Conservation (phyloP, 2,329 filamentous ascomycete species). For the Alternaria gaisen region DNA sequence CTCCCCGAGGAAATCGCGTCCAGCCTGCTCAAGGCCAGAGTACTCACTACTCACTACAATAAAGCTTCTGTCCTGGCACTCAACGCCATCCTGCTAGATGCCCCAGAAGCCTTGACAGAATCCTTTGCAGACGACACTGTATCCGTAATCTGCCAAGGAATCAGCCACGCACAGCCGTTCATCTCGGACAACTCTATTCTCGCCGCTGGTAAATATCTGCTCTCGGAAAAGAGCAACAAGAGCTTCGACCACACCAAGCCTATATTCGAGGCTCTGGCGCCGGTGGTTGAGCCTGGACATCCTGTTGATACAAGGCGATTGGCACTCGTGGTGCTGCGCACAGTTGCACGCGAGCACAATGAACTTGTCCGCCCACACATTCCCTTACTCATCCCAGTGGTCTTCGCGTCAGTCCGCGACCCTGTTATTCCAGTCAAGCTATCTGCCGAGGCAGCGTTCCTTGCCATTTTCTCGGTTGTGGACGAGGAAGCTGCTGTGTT, state of each 20-base stretch:
- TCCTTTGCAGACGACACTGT: conserved; percentile 77
- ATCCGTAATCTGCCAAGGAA: conserved; percentile 80
- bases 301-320: conserved; percentile 85
- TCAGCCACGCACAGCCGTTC: conserved; percentile 75
- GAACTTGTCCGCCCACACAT: conserved; percentile 85
- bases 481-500: conserved; percentile 87
- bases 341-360: conserved; percentile 79
- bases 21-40: conserved; percentile 71
- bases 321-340: conserved; percentile 86
- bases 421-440: conserved; percentile 94
- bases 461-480: conserved; percentile 88
- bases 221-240: conserved; percentile 71
- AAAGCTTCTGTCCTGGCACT: conserved; percentile 84
- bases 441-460: conserved; percentile 91
- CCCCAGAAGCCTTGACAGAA: conserved; percentile 73
- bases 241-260: conserved; percentile 79
- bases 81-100: conserved; percentile 87
- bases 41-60: conserved; percentile 78
- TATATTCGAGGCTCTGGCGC: conserved; percentile 80
- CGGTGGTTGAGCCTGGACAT: conserved; percentile 77
- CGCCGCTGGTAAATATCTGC: conserved; percentile 88
- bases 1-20: conserved; percentile 75
- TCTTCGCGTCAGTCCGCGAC: conserved; percentile 92
- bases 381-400: conserved; percentile 76
- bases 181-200: conserved; percentile 89